Evolutionary conservation across 2,329 filamentous ascomycete genomes (phyloP).

Genomic region (Beauveria australis): DNA sequence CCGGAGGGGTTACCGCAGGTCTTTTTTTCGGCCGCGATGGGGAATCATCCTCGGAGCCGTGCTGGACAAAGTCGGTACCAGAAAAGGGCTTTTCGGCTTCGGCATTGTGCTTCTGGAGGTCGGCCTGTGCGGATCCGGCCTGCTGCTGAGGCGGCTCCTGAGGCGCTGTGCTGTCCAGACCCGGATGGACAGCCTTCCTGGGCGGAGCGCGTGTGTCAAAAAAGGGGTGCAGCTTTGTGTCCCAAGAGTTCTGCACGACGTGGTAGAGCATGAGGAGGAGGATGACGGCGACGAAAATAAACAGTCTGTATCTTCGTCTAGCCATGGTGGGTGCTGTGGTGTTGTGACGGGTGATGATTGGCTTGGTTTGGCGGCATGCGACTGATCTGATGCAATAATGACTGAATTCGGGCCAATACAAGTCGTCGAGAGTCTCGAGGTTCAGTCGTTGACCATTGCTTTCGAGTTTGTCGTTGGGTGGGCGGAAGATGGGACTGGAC

Average conservation of each 20-base stretch:
- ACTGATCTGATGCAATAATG: background rate
- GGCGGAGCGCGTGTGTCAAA: background rate
- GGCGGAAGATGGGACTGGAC: background rate
- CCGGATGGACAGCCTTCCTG: background rate
- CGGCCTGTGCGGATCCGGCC: background rate
- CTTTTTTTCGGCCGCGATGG: background rate
- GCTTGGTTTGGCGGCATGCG: background rate
- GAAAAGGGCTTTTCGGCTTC: background rate
- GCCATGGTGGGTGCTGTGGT: constrained; percentile 35
- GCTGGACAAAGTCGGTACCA: background rate
- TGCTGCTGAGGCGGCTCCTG: background rate
- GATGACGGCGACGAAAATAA: constrained; percentile 46
- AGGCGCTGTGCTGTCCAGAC: background rate
- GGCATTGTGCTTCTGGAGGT: background rate
- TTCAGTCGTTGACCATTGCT: background rate
- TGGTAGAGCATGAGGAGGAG: constrained; percentile 48
- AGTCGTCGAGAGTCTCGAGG: background rate
- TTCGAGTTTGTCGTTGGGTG: background rate
- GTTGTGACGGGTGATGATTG: background rate
- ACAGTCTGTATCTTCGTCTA: constrained; percentile 54
- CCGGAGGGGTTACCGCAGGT: background rate
- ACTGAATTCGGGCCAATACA: background rate
- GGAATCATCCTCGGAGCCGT: background rate
- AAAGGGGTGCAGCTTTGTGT: constrained; percentile 14
- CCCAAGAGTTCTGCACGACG: constrained; percentile 34